These are phyloP conservation scores for Coemansia asiatica DNA, from an alignment of 192 early-diverging fungal genomes.

Conservation along the genomic window DNA sequence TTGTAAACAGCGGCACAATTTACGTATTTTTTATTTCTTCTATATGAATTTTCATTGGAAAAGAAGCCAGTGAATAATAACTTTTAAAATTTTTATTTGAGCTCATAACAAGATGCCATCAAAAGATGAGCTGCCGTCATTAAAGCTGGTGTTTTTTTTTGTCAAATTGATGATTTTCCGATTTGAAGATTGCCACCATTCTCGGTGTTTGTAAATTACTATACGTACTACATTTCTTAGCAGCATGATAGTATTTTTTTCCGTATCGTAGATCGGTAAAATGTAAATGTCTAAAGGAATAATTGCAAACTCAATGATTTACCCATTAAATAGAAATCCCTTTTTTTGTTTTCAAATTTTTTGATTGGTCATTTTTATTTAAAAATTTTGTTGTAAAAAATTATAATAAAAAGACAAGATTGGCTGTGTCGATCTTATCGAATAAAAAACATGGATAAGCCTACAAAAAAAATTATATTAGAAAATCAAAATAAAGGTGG, in stretches of 20 bases:
- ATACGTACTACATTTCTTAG: neutral
- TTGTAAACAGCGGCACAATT: neutral
- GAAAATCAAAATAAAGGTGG: neutral
- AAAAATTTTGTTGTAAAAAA: neutral
- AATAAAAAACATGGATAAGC: neutral
- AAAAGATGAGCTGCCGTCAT: too few relatives aligned
- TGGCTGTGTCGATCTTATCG: neutral
- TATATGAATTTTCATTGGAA: too few relatives aligned
- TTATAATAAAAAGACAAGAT: neutral
- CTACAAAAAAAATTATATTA: too few relatives aligned
- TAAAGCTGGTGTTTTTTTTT: too few relatives aligned
- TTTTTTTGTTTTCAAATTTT: neutral
- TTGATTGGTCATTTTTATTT: neutral
- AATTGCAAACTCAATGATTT: neutral
- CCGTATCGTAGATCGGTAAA: constrained; percentile 7
- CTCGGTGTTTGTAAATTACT: constrained; percentile 8
- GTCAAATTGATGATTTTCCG: too few relatives aligned
- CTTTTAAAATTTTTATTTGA: too few relatives aligned
- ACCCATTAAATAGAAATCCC: neutral
- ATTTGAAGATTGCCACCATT: neutral
- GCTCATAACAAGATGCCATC: too few relatives aligned
- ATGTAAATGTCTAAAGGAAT: neutral
- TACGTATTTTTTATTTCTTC: neutral
- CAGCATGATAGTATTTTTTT: neutral
- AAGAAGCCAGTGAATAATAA: too few relatives aligned